Percentiles rank a stretch among this genome's conserved stretches.
These are phyloP conservation scores for Pueraria montana DNA, from an alignment of 306 rosid genomes.

Conservation along the genomic window DNA sequence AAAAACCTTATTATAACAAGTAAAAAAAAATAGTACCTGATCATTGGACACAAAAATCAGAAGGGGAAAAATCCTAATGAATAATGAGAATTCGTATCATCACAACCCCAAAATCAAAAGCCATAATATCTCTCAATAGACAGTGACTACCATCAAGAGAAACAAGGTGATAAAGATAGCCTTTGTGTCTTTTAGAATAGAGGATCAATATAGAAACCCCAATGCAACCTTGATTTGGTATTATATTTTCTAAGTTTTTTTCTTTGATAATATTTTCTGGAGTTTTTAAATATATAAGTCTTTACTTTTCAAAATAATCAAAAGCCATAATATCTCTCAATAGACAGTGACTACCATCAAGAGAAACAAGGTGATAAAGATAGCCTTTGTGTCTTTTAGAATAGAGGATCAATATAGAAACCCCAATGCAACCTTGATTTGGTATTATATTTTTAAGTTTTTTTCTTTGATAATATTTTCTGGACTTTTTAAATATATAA, in stretches of 20 bases:
- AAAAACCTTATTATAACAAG: too few species aligned
- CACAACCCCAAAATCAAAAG: background rate
- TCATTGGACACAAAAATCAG: constrained; percentile 50
- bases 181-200: constrained; percentile 1
- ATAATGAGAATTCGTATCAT: constrained; percentile 15
- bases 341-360: constrained; percentile 31
- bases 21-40: constrained; percentile 56
- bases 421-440: too few species aligned
- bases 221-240: too few species aligned
- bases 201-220: background rate
- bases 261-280: too few species aligned
- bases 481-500: too few species aligned
- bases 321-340: background rate
- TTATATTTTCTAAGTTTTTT: too few species aligned
- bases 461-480: too few species aligned
- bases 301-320: too few species aligned
- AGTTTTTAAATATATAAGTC: too few species aligned
- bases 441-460: too few species aligned
- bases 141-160: constrained; percentile 31
- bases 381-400: background rate
- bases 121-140: background rate
- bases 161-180: background rate
- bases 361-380: background rate
- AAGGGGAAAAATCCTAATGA: background rate
- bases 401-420: constrained; percentile 4